Conservation (phyloP, 257 asterid genomes). For the Nicotiana attenuata region DNA sequence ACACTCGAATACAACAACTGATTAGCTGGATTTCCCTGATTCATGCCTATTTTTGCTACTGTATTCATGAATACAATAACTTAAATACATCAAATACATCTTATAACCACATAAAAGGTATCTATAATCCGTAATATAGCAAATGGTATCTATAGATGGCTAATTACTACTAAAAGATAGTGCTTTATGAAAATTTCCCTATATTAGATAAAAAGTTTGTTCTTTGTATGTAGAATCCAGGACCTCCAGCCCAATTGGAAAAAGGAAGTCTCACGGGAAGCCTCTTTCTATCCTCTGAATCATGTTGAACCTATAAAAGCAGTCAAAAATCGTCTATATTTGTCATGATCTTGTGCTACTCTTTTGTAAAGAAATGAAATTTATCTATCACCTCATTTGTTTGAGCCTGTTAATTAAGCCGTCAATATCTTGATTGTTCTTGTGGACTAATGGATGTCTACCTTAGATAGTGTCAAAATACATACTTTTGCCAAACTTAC, state of each 20-base stretch:
- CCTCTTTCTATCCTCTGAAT: neutral
- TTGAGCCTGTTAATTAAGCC: neutral
- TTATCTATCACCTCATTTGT: neutral
- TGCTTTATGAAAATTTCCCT: too few relatives aligned
- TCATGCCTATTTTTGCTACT: too few relatives aligned
- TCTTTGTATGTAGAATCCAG: neutral
- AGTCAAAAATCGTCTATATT: neutral
- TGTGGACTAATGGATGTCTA: neutral
- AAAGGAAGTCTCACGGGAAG: neutral
- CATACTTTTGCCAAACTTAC: neutral
- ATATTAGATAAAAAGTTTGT: too few relatives aligned
- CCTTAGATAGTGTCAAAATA: neutral
- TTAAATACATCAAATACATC: too few relatives aligned
- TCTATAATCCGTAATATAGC: too few relatives aligned
- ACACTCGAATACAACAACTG: too few relatives aligned
- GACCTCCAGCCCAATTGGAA: constrained; percentile 1
- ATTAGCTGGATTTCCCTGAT: too few relatives aligned
- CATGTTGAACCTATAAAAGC: neutral
- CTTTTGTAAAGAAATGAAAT: too few relatives aligned
- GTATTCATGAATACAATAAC: too few relatives aligned
- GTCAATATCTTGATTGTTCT: neutral
- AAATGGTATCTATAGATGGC: too few relatives aligned
- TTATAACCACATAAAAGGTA: too few relatives aligned
- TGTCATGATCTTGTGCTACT: neutral
- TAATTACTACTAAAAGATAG: too few relatives aligned